Evolutionary conservation across 345 rosid genomes (phyloP).

Genomic region (Moricandia moricandioides): DNA sequence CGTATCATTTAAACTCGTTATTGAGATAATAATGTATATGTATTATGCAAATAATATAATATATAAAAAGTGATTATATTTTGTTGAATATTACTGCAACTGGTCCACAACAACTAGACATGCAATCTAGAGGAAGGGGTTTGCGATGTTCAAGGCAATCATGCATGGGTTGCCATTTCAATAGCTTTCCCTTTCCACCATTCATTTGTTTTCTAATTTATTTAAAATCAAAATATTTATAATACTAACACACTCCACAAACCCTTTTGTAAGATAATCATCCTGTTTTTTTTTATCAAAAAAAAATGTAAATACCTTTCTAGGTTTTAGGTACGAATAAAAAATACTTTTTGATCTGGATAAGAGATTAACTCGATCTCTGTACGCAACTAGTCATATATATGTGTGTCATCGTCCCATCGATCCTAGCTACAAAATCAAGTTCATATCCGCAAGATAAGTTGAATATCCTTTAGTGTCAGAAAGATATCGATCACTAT

Average conservation of each 20-base stretch:
- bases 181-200: constrained; percentile 7
- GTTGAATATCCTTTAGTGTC: neutral
- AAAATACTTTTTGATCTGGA: constrained; percentile 31
- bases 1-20: constrained; percentile 18
- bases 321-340: constrained; percentile 25
- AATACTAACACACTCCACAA: neutral
- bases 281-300: neutral
- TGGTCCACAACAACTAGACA: constrained; percentile 38
- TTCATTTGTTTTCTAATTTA: neutral
- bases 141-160: constrained; percentile 39
- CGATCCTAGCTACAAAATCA: constrained; percentile 18
- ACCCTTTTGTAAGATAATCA: neutral
- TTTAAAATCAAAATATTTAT: neutral
- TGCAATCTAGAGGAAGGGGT: constrained; percentile 25
- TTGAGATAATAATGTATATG: constrained; percentile 29
- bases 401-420: constrained; percentile 7
- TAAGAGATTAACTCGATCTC: constrained; percentile 22
- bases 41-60: constrained; percentile 18
- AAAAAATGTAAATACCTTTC: neutral
- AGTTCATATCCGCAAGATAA: constrained; percentile 6
- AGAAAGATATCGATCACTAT: neutral
- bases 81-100: neutral
- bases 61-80: neutral
- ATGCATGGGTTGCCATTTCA: constrained; percentile 38
- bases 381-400: neutral